Evolutionary conservation across 768 basidiomycete species (phyloP), one percentile per base, ranked within the genome.

Genomic region (Calvatia gigantea): DNA sequence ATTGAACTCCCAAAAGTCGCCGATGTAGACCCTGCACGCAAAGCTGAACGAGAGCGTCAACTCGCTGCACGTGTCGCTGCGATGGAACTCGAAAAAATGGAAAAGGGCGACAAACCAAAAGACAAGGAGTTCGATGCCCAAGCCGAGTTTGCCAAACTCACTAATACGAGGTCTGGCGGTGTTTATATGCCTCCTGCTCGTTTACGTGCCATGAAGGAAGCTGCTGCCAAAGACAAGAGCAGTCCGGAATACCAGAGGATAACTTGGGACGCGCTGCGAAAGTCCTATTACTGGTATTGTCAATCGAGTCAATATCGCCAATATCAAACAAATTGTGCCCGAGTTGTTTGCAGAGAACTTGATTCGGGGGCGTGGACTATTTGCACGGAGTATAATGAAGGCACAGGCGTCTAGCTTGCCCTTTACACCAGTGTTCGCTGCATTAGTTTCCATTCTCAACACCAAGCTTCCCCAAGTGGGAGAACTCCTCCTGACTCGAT

Each of bases 221-320:
- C 88, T 28, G 92, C 93, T 6, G 72, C 83, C 5, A 73, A 79
- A 59, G 92, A 97, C 76, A 95, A 95, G 74, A 75, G 78, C 44
- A 89, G 89, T 57, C 64, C 86, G 17, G 95, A 97, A 72, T 98
- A 90, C 71, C 97, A 99, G 71, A 82, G 97, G 8, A 73, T 99
- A 57, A 91, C 93, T 8, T 99, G 97, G 97, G 97, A 99, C 66
- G 97, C 97, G 1, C 74, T 99, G 57, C 86, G 95, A 67, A 99
- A 99, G 73, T 91, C 89, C n/a, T 48, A 90, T 99, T 65, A 98
- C 97, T 27, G 97, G 97, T 93, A 89, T 98, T 62, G 96, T 98
- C 79, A 99, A 99, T 79, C 89, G 97, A 79, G 92, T 99, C 75
- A 98, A 98, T 70, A 80, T 94, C 17, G 80, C 86, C 62, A 98